Evolutionary conservation across 2,329 filamentous ascomycete species (phyloP).

Genomic region (Aschersonia sp.): DNA sequence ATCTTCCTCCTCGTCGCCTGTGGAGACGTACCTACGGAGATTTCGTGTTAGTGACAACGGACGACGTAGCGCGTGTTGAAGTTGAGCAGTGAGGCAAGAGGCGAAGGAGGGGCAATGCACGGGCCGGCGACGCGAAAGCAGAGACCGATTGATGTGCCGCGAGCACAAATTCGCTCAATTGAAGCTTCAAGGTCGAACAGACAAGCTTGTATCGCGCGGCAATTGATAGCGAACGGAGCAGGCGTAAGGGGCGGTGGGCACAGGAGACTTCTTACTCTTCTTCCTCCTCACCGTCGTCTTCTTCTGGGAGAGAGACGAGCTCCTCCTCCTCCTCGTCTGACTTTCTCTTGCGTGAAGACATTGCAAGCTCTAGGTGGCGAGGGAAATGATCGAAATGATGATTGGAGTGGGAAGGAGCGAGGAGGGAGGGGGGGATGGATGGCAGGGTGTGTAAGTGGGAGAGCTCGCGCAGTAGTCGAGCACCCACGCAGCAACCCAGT

Average conservation of each 20-base stretch:
- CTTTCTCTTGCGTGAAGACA: slow-evolving; percentile 40
- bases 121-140: too few species aligned
- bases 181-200: not conserved
- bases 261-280: slow-evolving; percentile 32
- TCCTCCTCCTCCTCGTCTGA: slow-evolving; percentile 44
- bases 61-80: too few species aligned
- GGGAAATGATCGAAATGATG: not conserved
- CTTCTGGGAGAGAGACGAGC: slow-evolving; percentile 38
- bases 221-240: not conserved
- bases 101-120: too few species aligned
- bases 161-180: not conserved
- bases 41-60: not conserved
- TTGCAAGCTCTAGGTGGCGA: slow-evolving; percentile 7
- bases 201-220: too few species aligned
- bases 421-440: not conserved
- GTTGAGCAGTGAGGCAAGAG: too few species aligned
- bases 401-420: not conserved
- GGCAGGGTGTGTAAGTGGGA: slow-evolving; percentile 2
- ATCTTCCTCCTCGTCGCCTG: slow-evolving; percentile 25
- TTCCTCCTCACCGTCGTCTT: slow-evolving; percentile 35
- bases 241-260: too few species aligned
- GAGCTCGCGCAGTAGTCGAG: not conserved
- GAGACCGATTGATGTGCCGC: too few species aligned
- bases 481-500: not conserved
- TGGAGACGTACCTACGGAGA: slow-evolving; percentile 17